Base-by-base conservation (phyloP, 2,329 filamentous ascomycete genomes). In the Trichoderma sp. region DNA sequence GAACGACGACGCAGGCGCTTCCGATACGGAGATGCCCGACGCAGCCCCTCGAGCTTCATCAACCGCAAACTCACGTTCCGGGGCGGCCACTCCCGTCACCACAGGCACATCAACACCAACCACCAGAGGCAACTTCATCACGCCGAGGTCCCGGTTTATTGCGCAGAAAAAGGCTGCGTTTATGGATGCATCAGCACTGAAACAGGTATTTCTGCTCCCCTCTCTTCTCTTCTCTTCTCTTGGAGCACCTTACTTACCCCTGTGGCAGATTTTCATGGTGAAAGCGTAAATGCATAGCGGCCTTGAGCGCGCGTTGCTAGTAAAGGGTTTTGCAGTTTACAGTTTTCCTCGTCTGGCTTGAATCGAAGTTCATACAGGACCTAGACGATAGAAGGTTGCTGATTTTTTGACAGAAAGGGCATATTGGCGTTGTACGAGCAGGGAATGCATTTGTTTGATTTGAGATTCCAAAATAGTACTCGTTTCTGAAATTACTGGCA, bases 111-210 rank as follows among this genome's bases (percentile, higher is more conserved):
- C 80, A 30, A 83, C 79, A 34, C 81, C 82, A 65, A 79, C 75
- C 67, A 78, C 77, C 9, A 87, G 84, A 56, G 85, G 92, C 68
- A 91, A 93, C 74, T 85, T 90, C 63, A 87, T 93, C 54, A 52
- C 50, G 30, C 50, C 50, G 5, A 83, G 94, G 68, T 88, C 91
- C 70, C 85, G 92, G 67, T 92, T 93, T 76, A 97, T 98, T 72
- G 90, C 90, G 64, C 91, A 95, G 71, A 98, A 98, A 81, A 88
- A 88, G 72, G 86, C 89, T 80, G 93, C 93, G 2, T 85, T 93
- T 66, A 85, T 92, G 80, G 91, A 97, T 76, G 84, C 88, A 56
- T 88, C 90, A 73, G 91, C 93, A 15, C 78, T 98, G 73, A 94
- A 93, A 75, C 93, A 97, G 87, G 91, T 93, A 79, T 39, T 45